Percentiles rank a stretch among this genome's conserved stretches.
These are phyloP conservation scores for Amanita molliuscula DNA, from an alignment of 768 basidiomycete genomes.

Conservation along the genomic window DNA sequence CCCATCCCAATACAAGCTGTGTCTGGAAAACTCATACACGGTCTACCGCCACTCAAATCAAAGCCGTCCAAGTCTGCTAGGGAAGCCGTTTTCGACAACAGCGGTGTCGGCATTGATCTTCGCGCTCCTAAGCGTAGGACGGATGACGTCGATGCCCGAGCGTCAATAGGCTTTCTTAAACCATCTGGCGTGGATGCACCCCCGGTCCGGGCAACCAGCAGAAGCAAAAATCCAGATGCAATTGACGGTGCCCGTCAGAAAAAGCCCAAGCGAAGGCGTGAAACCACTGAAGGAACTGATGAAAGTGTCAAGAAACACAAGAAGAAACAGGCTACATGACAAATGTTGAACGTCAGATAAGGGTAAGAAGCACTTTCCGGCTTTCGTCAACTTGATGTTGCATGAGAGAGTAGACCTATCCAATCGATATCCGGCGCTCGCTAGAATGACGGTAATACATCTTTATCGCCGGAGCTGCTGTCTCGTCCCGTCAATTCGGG, in stretches of 20 bases:
- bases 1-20: conserved; percentile 8
- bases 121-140: conserved; percentile 12
- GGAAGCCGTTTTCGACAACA: conserved; percentile 34
- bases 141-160: background rate
- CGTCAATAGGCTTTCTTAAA: conserved; percentile 32
- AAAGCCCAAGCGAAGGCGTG: conserved; percentile 21
- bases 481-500: too few species aligned
- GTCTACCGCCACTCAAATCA: conserved; percentile 17
- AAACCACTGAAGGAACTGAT: conserved; percentile 12
- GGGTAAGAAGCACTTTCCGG: background rate
- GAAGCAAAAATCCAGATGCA: conserved; percentile 9
- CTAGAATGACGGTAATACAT: too few species aligned
- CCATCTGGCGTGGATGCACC: conserved; percentile 49
- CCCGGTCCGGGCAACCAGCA: conserved; percentile 11
- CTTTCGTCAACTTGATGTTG: too few species aligned
- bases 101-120: conserved; percentile 41
- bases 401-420: too few species aligned
- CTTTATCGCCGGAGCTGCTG: too few species aligned
- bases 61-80: conserved; percentile 27
- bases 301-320: conserved; percentile 23
- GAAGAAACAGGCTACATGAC: conserved; percentile 14
- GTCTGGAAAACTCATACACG: conserved; percentile 13
- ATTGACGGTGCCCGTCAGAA: conserved; percentile 21
- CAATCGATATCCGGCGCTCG: too few species aligned
- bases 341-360: background rate